Conservation (phyloP, 2,329 filamentous ascomycete species). For the Penicillium psychrosexuale region DNA sequence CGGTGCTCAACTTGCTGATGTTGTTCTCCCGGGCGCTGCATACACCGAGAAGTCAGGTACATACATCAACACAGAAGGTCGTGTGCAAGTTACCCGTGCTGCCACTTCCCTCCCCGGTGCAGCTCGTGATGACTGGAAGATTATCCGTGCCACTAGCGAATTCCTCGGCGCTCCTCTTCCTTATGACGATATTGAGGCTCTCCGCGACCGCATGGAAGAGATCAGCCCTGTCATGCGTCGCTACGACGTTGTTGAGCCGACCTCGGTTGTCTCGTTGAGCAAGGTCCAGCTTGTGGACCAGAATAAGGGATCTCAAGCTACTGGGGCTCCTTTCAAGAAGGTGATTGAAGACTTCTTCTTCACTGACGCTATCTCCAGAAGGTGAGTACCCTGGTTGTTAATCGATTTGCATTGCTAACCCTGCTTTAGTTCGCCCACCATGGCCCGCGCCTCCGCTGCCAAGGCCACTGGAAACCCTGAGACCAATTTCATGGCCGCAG, state of each 20-base stretch:
- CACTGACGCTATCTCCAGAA: conserved; percentile 94
- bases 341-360: conserved; percentile 97
- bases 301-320: conserved; percentile 82
- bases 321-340: conserved; percentile 72
- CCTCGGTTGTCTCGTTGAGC: conserved; percentile 69
- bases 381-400: conserved; percentile 54
- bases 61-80: conserved; percentile 96
- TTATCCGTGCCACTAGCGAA: conserved; percentile 87
- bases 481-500: conserved; percentile 75
- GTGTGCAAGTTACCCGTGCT: conserved; percentile 87
- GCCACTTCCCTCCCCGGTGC: conserved; percentile 87
- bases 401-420: conserved; percentile 14
- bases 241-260: conserved; percentile 88
- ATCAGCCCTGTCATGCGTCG: conserved; percentile 85
- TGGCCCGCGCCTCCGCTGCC: conserved; percentile 93
- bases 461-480: conserved; percentile 78
- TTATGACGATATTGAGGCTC: conserved; percentile 85
- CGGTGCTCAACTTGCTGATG: conserved; percentile 87
- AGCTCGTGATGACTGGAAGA: conserved; percentile 97
- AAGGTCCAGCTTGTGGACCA: conserved; percentile 95
- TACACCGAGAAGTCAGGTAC: conserved; percentile 97
- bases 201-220: conserved; percentile 91
- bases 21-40: conserved; percentile 88
- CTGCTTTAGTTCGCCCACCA: conserved; percentile 76
- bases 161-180: conserved; percentile 83